Evolutionary conservation across 2,329 filamentous ascomycete genomes (phyloP), one percentile per base, ranked within the genome.

Genomic region (Metarhizium humberi): DNA sequence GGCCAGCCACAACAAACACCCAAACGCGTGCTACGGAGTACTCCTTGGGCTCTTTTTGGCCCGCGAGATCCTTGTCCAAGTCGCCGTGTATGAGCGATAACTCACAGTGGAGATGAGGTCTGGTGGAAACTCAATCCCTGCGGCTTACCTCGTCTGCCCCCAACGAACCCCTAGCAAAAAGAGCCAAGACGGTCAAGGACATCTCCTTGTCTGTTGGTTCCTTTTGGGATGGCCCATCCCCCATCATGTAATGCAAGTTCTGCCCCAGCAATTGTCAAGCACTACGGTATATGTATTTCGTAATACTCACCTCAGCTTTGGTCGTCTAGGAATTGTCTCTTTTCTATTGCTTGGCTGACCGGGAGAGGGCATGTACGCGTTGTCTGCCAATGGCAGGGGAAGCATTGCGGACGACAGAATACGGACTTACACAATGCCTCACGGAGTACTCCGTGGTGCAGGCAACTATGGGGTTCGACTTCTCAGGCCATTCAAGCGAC

Each of bases 21-120:
- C 50, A 40, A 14, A 51, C 40, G 50, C 36, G 16, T 10, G 11
- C 36, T 50, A 18, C 49, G 38, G 14, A 20, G 30, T 29, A 50
- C 11, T 40, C 48, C 14, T 34, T 36, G 36, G 20, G 20, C 3
- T 36, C 42, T 45, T n/a, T 38, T 45, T 46, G 43, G 20, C 51
- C 29, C n/a, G 14, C 25, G 25, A 38, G 32, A 51, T 14, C 45
- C 50, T 46, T 51, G 55, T 55, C 52, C n/a, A 49, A 46, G n/a
- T 13, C 18, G 16, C 34, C 46, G 25, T 25, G 25, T 25, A 50
- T 48, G 55, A 52, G 51, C 46, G 38, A 54, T 47, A 56, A 56
- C 42, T 48, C 54, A 52, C 16, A 38, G 55, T 54, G 52, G 55
- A 51, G 36, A 54, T 52, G 55, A 49, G 45, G 38, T 36, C 25